phyloP scores from a whole-genome alignment of 129 eudicot species.

The Calendula officinalis region DNA sequence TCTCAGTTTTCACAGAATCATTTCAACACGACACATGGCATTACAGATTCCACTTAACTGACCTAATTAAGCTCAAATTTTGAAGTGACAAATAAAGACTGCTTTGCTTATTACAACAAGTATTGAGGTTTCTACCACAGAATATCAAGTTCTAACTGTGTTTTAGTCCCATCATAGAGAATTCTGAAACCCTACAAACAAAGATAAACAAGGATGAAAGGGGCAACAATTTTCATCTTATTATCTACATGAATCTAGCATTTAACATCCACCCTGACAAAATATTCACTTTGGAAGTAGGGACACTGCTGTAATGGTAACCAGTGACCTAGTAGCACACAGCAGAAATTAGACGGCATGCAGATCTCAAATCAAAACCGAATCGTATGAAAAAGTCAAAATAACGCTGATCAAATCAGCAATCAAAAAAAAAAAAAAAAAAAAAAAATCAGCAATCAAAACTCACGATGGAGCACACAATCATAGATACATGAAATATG shows the following conservation, averaged over 20 bases:
- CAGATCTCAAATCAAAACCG: conserved; percentile 31
- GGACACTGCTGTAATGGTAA: conserved; percentile 4
- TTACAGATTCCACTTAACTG: no score
- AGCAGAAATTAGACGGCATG: conserved; percentile 18
- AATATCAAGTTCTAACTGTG: no score
- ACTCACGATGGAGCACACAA: conserved; percentile 7
- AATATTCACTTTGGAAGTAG: conserved; percentile 2
- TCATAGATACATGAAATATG: conserved; percentile 4
- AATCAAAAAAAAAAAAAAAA: no score
- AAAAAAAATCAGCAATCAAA: conserved; percentile 6
- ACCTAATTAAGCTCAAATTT: no score
- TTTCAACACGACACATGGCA: background rate
- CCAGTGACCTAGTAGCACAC: conserved; percentile 8
- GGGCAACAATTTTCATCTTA: background rate
- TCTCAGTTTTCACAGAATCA: background rate
- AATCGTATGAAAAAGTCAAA: conserved; percentile 4
- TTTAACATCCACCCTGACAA: conserved; percentile 7
- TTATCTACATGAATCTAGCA: conserved; percentile 9
- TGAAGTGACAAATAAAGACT: no score
- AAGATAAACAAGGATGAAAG: background rate
- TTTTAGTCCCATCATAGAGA: no score
- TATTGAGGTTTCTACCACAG: no score
- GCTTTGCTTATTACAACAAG: no score
- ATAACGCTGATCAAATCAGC: conserved; percentile 6
- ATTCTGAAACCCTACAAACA: no score